Evolutionary conservation across 192 early-diverging fungal species (phyloP), one percentile per base, ranked within the genome.

Genomic region (Gonapodya prolifera): DNA sequence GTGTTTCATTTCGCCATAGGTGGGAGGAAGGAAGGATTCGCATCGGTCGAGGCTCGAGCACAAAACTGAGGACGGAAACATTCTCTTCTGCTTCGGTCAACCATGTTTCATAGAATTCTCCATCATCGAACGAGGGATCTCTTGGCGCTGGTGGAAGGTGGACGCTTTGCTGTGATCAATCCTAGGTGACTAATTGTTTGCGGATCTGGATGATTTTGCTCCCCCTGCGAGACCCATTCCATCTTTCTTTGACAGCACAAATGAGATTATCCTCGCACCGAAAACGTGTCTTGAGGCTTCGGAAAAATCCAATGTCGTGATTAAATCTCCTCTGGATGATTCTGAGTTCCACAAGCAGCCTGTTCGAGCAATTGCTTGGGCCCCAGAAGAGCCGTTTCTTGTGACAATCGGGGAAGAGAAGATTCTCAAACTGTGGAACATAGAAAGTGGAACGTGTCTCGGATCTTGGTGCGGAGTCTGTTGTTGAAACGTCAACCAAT

Each of bases 391-490:
- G 45, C 45, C 45, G 71, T 86, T 85, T 34, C 78, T 94, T 76
- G 91, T 89, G 0, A 83, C 86, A 1, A 88, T 86, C 76, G 89
- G 89, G 28, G 86, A 86, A 35, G 87, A 93, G 77, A 94, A 94
- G 81, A 78, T 83, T 30, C 77, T 93, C 34, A 79, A 83, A n/a
- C 82, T 93, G 70, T 94, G 90, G 88, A 80, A 88, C 74, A 87
- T 88, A 17, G 80, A 79, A 8, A 79, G 81, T 2, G 1, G 2
- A 23, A 61, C 45, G 8, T 61, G 45, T 23, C 8, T 61, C 8
- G 45, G 45, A 61, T 61, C 1, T 23, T 79, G 82, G 32, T 84
- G 84, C 75, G 78, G 80, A 17, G 86, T 85, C 81, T 80, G 78
- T 2, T 34, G 76, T 30, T 84, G 77, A 34, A 30, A 8, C 29